Conservation (phyloP, 2,329 filamentous ascomycete genomes). For the Albophoma yamanashiensis region DNA sequence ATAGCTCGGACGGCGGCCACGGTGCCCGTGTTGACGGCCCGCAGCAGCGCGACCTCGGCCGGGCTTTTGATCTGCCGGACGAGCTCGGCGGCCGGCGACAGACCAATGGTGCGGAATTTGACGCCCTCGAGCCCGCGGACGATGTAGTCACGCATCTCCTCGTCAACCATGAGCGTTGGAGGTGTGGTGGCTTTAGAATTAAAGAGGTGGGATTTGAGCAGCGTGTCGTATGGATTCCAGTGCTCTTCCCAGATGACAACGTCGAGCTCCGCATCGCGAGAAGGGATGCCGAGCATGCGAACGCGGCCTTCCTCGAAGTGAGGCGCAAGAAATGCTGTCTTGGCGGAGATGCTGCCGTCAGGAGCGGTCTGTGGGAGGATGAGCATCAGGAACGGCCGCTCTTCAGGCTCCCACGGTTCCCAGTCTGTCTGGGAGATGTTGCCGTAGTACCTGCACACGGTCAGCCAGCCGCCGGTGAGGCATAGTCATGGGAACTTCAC, state of each 20-base stretch:
- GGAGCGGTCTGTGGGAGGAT: not conserved
- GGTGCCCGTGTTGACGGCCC: constrained; percentile 53
- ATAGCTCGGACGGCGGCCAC: constrained; percentile 33
- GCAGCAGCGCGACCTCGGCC: constrained; percentile 35
- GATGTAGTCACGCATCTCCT: not conserved
- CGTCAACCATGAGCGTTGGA: not conserved
- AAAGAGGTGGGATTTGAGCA: not conserved
- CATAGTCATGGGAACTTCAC: not conserved
- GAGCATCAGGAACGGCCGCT: not conserved
- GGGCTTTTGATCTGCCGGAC: not conserved
- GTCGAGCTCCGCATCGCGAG: not conserved
- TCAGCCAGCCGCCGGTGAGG: not conserved
- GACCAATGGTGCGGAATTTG: not conserved
- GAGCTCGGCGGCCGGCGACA: not conserved
- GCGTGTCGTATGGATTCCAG: not conserved
- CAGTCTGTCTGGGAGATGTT: not conserved
- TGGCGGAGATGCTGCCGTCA: not conserved
- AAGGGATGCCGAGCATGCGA: not conserved
- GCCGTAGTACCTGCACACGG: not conserved
- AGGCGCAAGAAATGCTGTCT: not conserved
- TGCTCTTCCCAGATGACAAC: not conserved
- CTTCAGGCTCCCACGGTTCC: not conserved
- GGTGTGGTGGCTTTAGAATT: not conserved
- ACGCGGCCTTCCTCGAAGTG: not conserved
- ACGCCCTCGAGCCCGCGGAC: not conserved